Percentiles rank a stretch among this genome's conserved stretches.
Conservation (phyloP, 768 basidiomycete species). For the Termitomyces titanicus region DNA sequence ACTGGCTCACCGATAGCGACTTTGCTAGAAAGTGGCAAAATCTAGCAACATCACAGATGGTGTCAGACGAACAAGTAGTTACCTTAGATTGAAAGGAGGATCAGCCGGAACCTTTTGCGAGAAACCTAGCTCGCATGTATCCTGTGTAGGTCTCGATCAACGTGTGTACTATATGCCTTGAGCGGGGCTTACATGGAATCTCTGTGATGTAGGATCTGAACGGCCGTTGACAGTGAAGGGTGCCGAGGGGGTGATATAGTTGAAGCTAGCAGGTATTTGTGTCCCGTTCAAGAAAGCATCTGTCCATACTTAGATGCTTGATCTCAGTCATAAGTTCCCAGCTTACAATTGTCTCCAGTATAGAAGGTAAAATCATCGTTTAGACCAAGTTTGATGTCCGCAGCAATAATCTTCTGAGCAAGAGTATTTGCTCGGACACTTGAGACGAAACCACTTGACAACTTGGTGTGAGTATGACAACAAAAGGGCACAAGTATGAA, state of each 20-base stretch:
- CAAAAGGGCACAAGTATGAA: background rate
- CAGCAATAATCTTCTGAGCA: constrained; percentile 54
- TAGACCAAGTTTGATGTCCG: constrained; percentile 44
- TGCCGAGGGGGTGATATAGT: constrained; percentile 42
- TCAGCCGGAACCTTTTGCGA: constrained; percentile 34
- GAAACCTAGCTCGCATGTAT: constrained; percentile 39
- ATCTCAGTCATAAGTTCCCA: background rate
- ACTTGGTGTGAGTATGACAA: background rate
- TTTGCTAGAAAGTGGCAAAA: constrained; percentile 25
- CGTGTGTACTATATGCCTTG: background rate
- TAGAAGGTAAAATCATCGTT: constrained; percentile 38
- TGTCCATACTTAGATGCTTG: constrained; percentile 11
- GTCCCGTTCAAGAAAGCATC: constrained; percentile 48
- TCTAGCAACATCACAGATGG: background rate
- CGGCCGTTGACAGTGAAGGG: constrained; percentile 41
- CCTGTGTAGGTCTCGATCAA: constrained; percentile 20
- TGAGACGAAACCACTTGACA: constrained; percentile 51
- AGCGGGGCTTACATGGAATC: constrained; percentile 37
- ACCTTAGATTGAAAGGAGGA: constrained; percentile 46
- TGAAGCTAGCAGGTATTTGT: constrained; percentile 30
- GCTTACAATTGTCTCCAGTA: constrained; percentile 49
- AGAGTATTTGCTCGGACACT: constrained; percentile 51
- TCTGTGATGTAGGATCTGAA: constrained; percentile 41
- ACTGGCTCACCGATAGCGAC: constrained; percentile 38
- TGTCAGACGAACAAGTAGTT: background rate